Evolutionary conservation across 208 protist species (phyloP).

Genomic region (Wallacemonas sp.): DNA sequence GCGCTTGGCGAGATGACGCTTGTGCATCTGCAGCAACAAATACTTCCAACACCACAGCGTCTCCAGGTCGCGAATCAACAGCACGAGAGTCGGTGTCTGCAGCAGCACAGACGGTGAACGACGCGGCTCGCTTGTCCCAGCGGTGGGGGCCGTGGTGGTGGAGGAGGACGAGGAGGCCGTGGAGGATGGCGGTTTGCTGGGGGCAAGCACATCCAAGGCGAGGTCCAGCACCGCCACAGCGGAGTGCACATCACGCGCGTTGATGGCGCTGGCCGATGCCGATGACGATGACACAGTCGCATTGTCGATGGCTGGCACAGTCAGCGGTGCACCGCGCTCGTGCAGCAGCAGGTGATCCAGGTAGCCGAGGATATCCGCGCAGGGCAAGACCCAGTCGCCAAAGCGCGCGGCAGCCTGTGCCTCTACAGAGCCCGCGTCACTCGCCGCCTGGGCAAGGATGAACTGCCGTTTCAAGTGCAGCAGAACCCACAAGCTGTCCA

Average conservation of each 20-base stretch:
- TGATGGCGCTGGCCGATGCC: too few relatives aligned
- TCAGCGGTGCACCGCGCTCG: not conserved
- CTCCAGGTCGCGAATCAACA: constrained; percentile 22
- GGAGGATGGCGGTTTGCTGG: not conserved
- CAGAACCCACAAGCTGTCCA: constrained; percentile 13
- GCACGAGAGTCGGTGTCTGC: constrained; percentile 1
- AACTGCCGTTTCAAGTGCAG: constrained; percentile 2
- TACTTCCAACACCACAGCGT: constrained; percentile 23
- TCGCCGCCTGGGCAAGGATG: constrained; percentile 14
- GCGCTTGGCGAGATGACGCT: constrained; percentile 4
- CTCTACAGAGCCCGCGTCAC: too few relatives aligned
- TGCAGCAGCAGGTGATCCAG: constrained; percentile 18
- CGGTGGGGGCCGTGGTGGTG: not conserved
- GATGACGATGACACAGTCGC: too few relatives aligned
- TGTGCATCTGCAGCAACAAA: constrained; percentile 3
- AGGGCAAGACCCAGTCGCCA: constrained; percentile 11
- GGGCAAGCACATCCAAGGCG: constrained; percentile 11
- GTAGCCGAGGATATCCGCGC: constrained; percentile 8
- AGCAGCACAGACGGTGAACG: constrained; percentile 15
- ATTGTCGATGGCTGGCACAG: not conserved
- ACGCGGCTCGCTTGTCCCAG: not conserved
- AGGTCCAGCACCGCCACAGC: constrained; percentile 15
- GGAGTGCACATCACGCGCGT: constrained; percentile 11
- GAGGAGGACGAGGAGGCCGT: too few relatives aligned
- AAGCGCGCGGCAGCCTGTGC: not conserved